Conservation (phyloP, 179 eudicot species). For the Beta corolliflora region DNA sequence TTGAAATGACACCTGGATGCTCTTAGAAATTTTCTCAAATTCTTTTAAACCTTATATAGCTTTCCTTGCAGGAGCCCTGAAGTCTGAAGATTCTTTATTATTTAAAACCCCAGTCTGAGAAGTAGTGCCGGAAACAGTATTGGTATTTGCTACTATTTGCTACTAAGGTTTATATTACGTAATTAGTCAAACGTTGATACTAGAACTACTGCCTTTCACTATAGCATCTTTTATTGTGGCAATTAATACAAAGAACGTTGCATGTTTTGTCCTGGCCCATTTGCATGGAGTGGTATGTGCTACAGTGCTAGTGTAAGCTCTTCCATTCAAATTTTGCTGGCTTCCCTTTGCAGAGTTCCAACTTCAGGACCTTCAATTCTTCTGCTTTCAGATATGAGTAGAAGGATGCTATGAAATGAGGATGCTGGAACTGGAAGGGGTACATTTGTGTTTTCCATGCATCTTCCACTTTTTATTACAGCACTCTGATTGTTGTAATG, state of each 20-base stretch:
- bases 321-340: not conserved
- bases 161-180: not conserved
- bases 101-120: not conserved
- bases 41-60: not conserved
- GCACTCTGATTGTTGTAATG: not conserved
- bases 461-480: not conserved
- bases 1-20: not conserved
- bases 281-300: not conserved
- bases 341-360: not conserved
- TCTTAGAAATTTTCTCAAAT: not conserved
- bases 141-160: conserved; percentile 1
- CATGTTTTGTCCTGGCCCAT: not conserved
- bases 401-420: not conserved
- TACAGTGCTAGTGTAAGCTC: not conserved
- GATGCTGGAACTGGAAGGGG: not conserved
- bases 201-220: not conserved
- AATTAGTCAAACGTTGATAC: not conserved
- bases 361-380: not conserved
- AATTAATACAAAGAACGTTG: not conserved
- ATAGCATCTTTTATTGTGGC: not conserved
- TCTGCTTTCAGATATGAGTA: not conserved
- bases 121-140: not conserved
- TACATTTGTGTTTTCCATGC: not conserved
- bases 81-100: not conserved
- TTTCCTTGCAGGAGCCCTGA: not conserved